A percentile compares a stretch with the other conserved stretches of the same genome.
Conservation (phyloP, 2,329 filamentous ascomycete genomes). For the Pseudodiploospora longispora region DNA sequence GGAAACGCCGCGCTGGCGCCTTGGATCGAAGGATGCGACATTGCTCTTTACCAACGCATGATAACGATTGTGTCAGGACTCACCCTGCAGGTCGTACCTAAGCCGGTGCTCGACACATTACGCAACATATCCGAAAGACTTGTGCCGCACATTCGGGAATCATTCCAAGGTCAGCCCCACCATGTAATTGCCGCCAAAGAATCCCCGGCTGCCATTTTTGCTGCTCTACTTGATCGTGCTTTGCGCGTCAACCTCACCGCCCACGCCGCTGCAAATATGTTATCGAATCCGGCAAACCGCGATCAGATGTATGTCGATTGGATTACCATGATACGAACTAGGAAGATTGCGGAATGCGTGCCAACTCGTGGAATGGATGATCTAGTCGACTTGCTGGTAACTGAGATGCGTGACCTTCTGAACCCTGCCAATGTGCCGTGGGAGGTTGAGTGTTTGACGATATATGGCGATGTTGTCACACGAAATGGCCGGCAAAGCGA, state of each 20-base stretch:
- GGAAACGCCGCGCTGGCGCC: constrained; percentile 70
- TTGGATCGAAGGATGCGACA: constrained; percentile 96
- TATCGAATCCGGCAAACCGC: constrained; percentile 80
- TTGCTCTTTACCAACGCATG: constrained; percentile 94
- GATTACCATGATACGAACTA: constrained; percentile 57
- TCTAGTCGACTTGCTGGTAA: constrained; percentile 52
- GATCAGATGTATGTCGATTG: constrained; percentile 96
- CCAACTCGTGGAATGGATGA: constrained; percentile 59
- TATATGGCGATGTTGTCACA: constrained; percentile 49
- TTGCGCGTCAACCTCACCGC: constrained; percentile 88
- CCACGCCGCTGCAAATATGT: constrained; percentile 86
- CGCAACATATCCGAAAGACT: constrained; percentile 78
- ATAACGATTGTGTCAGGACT: constrained; percentile 84
- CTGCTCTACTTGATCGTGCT: constrained; percentile 75
- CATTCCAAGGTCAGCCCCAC: constrained; percentile 74
- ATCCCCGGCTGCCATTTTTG: constrained; percentile 81
- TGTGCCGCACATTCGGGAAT: constrained; percentile 72
- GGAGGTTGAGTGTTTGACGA: constrained; percentile 54
- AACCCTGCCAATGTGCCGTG: constrained; percentile 59
- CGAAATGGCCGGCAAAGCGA: constrained; percentile 35
- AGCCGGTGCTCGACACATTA: constrained; percentile 77
- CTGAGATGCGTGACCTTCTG: constrained; percentile 62
- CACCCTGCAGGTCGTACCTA: constrained; percentile 84
- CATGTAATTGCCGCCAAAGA: constrained; percentile 86
- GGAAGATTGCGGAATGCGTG: constrained; percentile 56